Base-by-base conservation (phyloP, 495 filamentous ascomycete genomes). In the Daldinia caldariorum region DNA sequence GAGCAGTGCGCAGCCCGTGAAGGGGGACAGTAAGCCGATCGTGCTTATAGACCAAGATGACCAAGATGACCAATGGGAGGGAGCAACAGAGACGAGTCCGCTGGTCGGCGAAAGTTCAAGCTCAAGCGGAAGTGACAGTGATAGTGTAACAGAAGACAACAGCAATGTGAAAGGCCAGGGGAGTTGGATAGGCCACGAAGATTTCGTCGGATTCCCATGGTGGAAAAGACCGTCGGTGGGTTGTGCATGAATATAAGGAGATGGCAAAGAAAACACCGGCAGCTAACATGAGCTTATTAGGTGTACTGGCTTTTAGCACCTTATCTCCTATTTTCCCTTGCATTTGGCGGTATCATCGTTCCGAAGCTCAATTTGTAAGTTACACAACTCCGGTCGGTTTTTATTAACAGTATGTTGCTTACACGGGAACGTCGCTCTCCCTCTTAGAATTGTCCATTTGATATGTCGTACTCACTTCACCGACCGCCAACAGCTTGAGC, bases 241-340 rank as follows among this genome's bases (percentile, higher is more conserved):
- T 71, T 49, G 10, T 20, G 13, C 50, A 49, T 31, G 22, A 9
- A 26, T 26, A 26, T 26, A 26, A 16, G 35, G 63, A 29, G 43
- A 56, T 35, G 31, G 31, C 51, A 20, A 39, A 31, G 29, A 22
- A 35, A 14, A 61, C 41, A 22, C 34, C 1, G 4, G 10, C 22
- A 22, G 47, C 72, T 78, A 54, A 79, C 58, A 35, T 37, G n/a
- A 20, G 12, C 37, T 57, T 60, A 97, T 57, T 60, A 97, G 92
- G 86, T 97, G 38, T 92, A 85, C 77, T 99, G 94, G 92, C 80
- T 99, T 14, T 71, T 99, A 9, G 88, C 86, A 0, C 90, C 92
- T 4, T 93, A 92, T 76, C 80, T 90, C 26, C 74, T 96, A 6
- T 93, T 89, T 76, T 90, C 92, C 0, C 80, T 97, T 47, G 94